Percentiles rank a stretch among this genome's conserved stretches.
These are phyloP conservation scores for Papiliotrema fonsecae DNA, from an alignment of 1,284 basidiomycete species.

Conservation along the genomic window DNA sequence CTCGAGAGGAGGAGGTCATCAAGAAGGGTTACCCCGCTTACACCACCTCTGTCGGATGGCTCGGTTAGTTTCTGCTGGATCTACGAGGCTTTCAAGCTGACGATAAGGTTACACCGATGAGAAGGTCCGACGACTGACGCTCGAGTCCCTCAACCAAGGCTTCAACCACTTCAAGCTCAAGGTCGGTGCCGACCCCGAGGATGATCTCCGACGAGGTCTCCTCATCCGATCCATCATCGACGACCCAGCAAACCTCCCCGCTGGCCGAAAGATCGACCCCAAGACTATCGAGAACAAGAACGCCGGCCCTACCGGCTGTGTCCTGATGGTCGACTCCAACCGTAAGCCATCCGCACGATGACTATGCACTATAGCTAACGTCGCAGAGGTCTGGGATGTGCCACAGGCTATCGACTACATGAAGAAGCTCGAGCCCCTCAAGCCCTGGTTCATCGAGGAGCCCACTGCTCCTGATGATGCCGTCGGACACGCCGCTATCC, in stretches of 20 bases:
- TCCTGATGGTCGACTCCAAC: conserved; percentile 95
- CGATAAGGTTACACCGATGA: conserved; percentile 72
- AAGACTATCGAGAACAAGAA: conserved; percentile 75
- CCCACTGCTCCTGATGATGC: conserved; percentile 87
- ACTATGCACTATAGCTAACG: not conserved
- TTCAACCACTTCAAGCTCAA: conserved; percentile 99
- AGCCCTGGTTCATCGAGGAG: conserved; percentile 98
- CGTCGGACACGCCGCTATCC: conserved; percentile 55
- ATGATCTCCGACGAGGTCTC: conserved; percentile 78
- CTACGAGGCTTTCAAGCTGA: not conserved
- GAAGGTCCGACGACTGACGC: conserved; percentile 79
- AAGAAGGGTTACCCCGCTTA: conserved; percentile 79
- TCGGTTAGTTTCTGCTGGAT: conserved; percentile 52
- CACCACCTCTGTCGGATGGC: conserved; percentile 90
- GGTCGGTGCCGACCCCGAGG: conserved; percentile 75
- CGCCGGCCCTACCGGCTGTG: conserved; percentile 85
- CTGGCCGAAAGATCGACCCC: conserved; percentile 57
- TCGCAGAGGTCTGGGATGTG: conserved; percentile 80
- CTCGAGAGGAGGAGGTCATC: conserved; percentile 67
- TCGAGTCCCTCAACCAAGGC: conserved; percentile 74
- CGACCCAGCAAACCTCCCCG: conserved; percentile 57
- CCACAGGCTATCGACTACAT: conserved; percentile 88
- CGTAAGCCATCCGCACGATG: conserved; percentile 49
- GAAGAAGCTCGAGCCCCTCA: conserved; percentile 68
- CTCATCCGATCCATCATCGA: conserved; percentile 93